These are phyloP conservation scores for Sisymbrium altissimum DNA, from an alignment of 345 rosid genomes.

Conservation along the genomic window DNA sequence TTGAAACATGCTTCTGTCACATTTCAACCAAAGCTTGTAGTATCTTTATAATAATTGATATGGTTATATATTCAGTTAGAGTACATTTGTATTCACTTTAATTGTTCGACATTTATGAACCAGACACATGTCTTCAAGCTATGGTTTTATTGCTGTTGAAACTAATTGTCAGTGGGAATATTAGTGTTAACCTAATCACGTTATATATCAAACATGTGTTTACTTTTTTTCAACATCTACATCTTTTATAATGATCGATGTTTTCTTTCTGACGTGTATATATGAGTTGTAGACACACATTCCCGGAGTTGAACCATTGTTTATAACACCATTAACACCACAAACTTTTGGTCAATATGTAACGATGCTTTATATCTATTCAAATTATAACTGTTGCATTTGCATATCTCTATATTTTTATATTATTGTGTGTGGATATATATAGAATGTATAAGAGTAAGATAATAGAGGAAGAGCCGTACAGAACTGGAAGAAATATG, in stretches of 20 bases:
- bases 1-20: constrained; percentile 30
- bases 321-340: not conserved
- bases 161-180: constrained; percentile 24
- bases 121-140: constrained; percentile 30
- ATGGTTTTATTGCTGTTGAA: constrained; percentile 21
- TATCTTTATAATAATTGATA: constrained; percentile 13
- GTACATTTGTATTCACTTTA: constrained; percentile 23
- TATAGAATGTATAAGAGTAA: not conserved
- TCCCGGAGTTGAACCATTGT: not conserved
- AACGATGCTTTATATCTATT: not conserved
- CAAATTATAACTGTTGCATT: not conserved
- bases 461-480: constrained; percentile 33
- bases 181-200: constrained; percentile 33
- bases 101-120: constrained; percentile 24
- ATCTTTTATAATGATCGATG: constrained; percentile 1
- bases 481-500: constrained; percentile 24
- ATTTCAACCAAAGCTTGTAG: constrained; percentile 30
- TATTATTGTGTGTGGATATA: not conserved
- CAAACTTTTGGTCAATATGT: not conserved
- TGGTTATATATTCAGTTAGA: constrained; percentile 15
- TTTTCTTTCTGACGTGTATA: not conserved
- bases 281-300: not conserved
- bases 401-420: not conserved
- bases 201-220: constrained; percentile 21
- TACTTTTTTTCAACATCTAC: not conserved